Evolutionary conservation across 768 basidiomycete species (phyloP).

Genomic region (Pulveroboletus sp.): DNA sequence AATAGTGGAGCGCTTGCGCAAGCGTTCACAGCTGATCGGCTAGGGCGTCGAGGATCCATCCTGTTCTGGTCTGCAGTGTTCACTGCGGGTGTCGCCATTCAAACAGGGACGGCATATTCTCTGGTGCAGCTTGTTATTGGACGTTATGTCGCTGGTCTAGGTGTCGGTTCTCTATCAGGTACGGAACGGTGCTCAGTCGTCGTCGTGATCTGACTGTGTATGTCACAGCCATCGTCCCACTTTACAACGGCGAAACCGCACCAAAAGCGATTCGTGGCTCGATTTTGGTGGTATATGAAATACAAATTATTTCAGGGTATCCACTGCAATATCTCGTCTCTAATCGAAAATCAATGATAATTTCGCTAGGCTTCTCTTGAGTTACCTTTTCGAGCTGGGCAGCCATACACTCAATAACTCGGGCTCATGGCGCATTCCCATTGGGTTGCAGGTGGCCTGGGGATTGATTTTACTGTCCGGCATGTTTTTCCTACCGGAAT

Average conservation of each 20-base stretch:
- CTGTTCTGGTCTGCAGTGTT: slow-evolving; percentile 74
- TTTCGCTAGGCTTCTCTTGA: slow-evolving; percentile 56
- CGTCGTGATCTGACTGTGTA: background rate
- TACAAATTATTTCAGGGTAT: slow-evolving; percentile 71
- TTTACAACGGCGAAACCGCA: slow-evolving; percentile 77
- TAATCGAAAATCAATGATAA: background rate
- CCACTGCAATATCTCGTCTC: slow-evolving; percentile 5
- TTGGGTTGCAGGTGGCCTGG: slow-evolving; percentile 72
- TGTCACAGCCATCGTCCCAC: slow-evolving; percentile 48
- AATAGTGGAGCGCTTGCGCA: slow-evolving; percentile 59
- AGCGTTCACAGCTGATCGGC: slow-evolving; percentile 69
- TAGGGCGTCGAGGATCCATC: slow-evolving; percentile 69
- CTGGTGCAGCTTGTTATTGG: slow-evolving; percentile 66
- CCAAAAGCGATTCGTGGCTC: slow-evolving; percentile 72
- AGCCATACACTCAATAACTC: slow-evolving; percentile 51
- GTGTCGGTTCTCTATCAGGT: slow-evolving; percentile 73
- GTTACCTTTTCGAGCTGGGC: slow-evolving; percentile 66
- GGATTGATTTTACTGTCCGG: slow-evolving; percentile 63
- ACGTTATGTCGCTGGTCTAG: slow-evolving; percentile 72
- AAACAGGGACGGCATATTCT: slow-evolving; percentile 58
- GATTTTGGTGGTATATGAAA: slow-evolving; percentile 68
- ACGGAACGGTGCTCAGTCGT: slow-evolving; percentile 6
- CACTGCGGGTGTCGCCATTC: slow-evolving; percentile 62
- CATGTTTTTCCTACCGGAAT: slow-evolving; percentile 74
- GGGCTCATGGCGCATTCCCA: slow-evolving; percentile 69